Conservation (phyloP, 306 rosid species). For the Medicago lupulina region DNA sequence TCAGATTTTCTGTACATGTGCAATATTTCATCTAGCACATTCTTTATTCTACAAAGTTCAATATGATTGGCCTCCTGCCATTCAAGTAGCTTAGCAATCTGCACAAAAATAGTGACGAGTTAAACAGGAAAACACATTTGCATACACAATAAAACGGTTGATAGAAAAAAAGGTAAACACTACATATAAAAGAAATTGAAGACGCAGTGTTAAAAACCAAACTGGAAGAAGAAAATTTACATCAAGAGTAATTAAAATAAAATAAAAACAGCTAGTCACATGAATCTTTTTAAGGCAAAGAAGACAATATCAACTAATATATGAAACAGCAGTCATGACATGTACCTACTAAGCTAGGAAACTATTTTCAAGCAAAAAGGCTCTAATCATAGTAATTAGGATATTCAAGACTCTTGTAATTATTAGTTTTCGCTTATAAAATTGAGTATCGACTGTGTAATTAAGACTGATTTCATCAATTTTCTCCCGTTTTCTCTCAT, state of each 20-base stretch:
- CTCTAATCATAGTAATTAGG: conserved; percentile 1
- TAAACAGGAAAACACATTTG: conserved; percentile 34
- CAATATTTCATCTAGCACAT: conserved; percentile 83
- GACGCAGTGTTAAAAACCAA: not conserved
- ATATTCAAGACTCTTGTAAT: not conserved
- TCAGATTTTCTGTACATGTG: conserved; percentile 68
- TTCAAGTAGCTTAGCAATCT: conserved; percentile 98
- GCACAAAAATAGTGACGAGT: conserved; percentile 49
- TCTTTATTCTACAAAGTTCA: conserved; percentile 92
- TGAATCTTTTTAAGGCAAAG: conserved; percentile 21
- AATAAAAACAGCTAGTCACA: conserved; percentile 1
- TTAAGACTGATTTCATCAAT: not conserved
- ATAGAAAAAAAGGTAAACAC: not conserved
- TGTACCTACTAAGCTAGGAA: not conserved
- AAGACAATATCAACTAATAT: not conserved
- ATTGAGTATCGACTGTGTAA: not conserved
- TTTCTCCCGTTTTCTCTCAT: not conserved
- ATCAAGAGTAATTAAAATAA: conserved; percentile 16
- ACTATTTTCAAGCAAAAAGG: not conserved
- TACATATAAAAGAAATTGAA: conserved; percentile 34
- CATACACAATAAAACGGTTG: conserved; percentile 20
- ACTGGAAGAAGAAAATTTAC: conserved; percentile 2
- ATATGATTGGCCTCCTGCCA: conserved; percentile 92
- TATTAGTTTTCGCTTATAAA: not conserved
- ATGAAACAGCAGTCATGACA: conserved; percentile 29